These are phyloP conservation scores for Fusarium sambucinum DNA, from an alignment of 2,329 filamentous ascomycete genomes.

Conservation along the genomic window DNA sequence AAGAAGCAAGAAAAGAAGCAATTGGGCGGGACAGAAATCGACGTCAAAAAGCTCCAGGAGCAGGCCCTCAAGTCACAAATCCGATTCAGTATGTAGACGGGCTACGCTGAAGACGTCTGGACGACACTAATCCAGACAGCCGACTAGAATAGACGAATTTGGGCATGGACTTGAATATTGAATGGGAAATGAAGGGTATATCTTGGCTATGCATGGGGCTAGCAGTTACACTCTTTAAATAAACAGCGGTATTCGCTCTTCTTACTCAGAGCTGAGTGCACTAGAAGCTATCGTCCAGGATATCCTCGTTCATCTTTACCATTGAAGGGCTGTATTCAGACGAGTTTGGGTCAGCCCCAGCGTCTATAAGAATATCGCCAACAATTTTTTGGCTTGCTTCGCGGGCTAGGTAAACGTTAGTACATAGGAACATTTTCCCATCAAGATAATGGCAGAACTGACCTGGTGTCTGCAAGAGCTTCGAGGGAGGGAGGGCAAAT, in stretches of 20 bases:
- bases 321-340: conserved; percentile 73
- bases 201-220: conserved; percentile 19
- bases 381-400: conserved; percentile 87
- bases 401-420: conserved; percentile 64
- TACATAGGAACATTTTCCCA: too few relatives aligned
- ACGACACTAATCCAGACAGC: conserved; percentile 1
- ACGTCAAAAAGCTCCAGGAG: conserved; percentile 46
- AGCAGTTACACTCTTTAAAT: not conserved
- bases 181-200: conserved; percentile 17
- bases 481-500: conserved; percentile 82
- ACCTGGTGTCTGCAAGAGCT: conserved; percentile 84
- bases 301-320: conserved; percentile 73
- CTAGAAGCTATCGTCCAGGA: conserved; percentile 73
- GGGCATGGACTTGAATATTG: not conserved
- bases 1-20: conserved; percentile 36
- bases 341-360: conserved; percentile 71
- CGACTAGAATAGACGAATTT: not conserved
- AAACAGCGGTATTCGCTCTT: not conserved
- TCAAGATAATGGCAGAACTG: conserved; percentile 46
- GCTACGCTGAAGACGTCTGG: not conserved
- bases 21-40: conserved; percentile 30
- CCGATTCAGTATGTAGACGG: conserved; percentile 44
- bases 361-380: conserved; percentile 81
- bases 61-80: conserved; percentile 49
- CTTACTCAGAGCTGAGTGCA: not conserved